These are phyloP conservation scores for Colletotrichum musicola DNA, from an alignment of 2,329 filamentous ascomycete genomes.

Conservation along the genomic window DNA sequence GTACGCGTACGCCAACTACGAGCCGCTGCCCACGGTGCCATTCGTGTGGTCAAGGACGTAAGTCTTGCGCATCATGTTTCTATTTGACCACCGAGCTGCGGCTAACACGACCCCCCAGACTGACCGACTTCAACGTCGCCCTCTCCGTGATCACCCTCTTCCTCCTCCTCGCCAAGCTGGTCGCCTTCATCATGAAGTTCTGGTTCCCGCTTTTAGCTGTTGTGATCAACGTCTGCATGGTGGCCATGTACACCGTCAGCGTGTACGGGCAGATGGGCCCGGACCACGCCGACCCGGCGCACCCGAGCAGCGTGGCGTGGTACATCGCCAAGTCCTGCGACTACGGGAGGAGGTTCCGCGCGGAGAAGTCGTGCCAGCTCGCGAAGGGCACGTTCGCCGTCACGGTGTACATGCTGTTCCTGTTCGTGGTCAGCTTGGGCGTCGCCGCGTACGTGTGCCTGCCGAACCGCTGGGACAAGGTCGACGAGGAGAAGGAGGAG, in stretches of 20 bases:
- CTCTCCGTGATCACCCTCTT: constrained; percentile 83
- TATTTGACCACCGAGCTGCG: neutral
- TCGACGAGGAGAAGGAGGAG: constrained; percentile 55
- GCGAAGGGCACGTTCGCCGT: constrained; percentile 77
- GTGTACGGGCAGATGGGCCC: constrained; percentile 79
- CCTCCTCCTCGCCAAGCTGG: constrained; percentile 77
- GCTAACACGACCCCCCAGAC: constrained; percentile 57
- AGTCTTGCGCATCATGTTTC: constrained; percentile 50
- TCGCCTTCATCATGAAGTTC: constrained; percentile 77
- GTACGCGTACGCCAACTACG: constrained; percentile 80
- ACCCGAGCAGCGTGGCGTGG: constrained; percentile 76
- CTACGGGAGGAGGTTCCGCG: constrained; percentile 66
- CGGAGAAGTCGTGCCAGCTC: constrained; percentile 72
- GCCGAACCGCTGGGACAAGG: constrained; percentile 67
- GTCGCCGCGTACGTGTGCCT: constrained; percentile 70
- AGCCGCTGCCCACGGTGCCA: constrained; percentile 70
- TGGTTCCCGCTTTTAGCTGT: constrained; percentile 76
- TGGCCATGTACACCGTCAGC: constrained; percentile 74
- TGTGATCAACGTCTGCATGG: constrained; percentile 68
- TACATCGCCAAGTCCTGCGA: constrained; percentile 79
- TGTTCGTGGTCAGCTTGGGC: constrained; percentile 71
- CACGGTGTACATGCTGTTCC: constrained; percentile 73
- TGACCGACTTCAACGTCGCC: constrained; percentile 82
- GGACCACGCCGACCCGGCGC: constrained; percentile 75
- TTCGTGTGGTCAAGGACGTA: constrained; percentile 81